These are phyloP conservation scores for Kwoniella sp. DNA, from an alignment of 768 basidiomycete genomes.

Conservation along the genomic window DNA sequence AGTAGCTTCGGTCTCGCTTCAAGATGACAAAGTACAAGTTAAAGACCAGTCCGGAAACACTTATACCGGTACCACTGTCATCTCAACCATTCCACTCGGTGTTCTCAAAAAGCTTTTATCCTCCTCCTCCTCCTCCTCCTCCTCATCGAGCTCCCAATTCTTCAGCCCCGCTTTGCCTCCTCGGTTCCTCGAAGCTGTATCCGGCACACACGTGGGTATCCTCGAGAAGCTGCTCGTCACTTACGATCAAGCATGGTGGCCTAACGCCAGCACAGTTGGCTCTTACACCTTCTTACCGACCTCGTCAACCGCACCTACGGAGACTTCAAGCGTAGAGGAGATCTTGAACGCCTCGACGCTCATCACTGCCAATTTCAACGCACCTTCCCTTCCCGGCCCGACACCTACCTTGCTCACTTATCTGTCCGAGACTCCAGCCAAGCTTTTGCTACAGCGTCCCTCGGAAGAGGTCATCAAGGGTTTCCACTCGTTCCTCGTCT, in stretches of 20 bases:
- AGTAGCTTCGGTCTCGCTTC: constrained; percentile 28
- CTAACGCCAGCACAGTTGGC: constrained; percentile 37
- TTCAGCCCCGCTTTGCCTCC: constrained; percentile 41
- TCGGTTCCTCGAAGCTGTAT: constrained; percentile 35
- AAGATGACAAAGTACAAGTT: constrained; percentile 18
- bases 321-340: constrained; percentile 31
- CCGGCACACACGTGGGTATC: constrained; percentile 44
- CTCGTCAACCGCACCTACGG: constrained; percentile 1
- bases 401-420: constrained; percentile 49
- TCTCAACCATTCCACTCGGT: constrained; percentile 52
- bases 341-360: constrained; percentile 44
- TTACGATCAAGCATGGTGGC: constrained; percentile 53
- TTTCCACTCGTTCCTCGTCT: constrained; percentile 42
- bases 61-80: constrained; percentile 31
- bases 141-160: constrained; percentile 11
- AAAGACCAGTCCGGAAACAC: constrained; percentile 4
- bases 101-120: constrained; percentile 38
- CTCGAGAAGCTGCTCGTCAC: constrained; percentile 51
- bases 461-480: constrained; percentile 38
- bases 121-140: neutral
- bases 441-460: constrained; percentile 28
- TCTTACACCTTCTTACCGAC: constrained; percentile 53
- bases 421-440: constrained; percentile 50
- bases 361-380: constrained; percentile 42
- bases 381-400: constrained; percentile 29